Conservation (phyloP, 2,329 filamentous ascomycete genomes). For the Alternaria atra region DNA sequence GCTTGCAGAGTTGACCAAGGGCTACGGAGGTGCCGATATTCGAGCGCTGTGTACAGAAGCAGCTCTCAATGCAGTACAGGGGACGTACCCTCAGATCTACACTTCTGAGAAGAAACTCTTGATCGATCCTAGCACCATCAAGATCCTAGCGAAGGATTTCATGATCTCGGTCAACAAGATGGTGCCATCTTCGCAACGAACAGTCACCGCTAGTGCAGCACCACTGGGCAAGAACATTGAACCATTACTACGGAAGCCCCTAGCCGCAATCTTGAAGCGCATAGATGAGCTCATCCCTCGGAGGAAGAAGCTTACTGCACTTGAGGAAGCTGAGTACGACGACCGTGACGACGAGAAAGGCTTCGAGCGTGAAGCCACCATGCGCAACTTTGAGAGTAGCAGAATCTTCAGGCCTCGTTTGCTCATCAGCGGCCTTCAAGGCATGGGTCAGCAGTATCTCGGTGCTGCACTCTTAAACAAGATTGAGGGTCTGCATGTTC, state of each 20-base stretch:
- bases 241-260: slow-evolving; percentile 78
- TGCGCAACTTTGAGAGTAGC: slow-evolving; percentile 78
- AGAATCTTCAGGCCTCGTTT: slow-evolving; percentile 89
- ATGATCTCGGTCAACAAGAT: slow-evolving; percentile 98
- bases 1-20: slow-evolving; percentile 88
- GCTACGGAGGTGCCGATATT: slow-evolving; percentile 94
- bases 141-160: slow-evolving; percentile 91
- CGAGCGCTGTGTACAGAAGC: slow-evolving; percentile 95
- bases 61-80: slow-evolving; percentile 92
- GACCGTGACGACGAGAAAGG: slow-evolving; percentile 83
- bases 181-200: slow-evolving; percentile 91
- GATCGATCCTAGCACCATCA: slow-evolving; percentile 85
- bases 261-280: slow-evolving; percentile 72
- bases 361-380: slow-evolving; percentile 82
- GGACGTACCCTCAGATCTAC: slow-evolving; percentile 97
- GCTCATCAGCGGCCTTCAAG: slow-evolving; percentile 79
- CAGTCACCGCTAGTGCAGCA: slow-evolving; percentile 82
- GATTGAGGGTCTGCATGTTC: slow-evolving; percentile 92
- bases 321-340: slow-evolving; percentile 95
- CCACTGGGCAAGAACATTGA: slow-evolving; percentile 82
- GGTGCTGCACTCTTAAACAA: slow-evolving; percentile 86
- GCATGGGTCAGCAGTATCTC: slow-evolving; percentile 95
- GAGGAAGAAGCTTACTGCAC: slow-evolving; percentile 84
- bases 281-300: slow-evolving; percentile 82
- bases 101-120: slow-evolving; percentile 86